A percentile compares a stretch with the other conserved stretches of the same genome.
These are phyloP conservation scores for Acanthamoeba culbertsoni DNA, from an alignment of 208 protist genomes.

Conservation along the genomic window DNA sequence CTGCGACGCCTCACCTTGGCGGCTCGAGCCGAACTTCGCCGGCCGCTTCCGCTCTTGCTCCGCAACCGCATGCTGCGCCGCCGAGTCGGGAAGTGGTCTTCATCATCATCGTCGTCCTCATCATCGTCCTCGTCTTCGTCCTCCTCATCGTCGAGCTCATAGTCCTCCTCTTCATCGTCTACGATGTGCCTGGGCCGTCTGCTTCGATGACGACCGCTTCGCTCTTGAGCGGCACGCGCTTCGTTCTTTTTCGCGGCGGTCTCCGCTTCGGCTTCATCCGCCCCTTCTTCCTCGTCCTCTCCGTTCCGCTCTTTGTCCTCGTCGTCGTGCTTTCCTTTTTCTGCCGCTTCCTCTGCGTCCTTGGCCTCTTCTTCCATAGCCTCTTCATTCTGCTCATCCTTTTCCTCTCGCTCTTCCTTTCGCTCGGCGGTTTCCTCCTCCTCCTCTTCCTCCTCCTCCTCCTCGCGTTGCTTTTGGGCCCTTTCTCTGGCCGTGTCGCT, in stretches of 20 bases:
- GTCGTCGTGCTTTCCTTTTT: neutral
- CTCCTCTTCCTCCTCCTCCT: neutral
- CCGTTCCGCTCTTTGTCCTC: neutral
- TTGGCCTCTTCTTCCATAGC: neutral
- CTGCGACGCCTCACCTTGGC: neutral
- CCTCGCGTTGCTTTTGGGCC: neutral
- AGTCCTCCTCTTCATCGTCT: constrained; percentile 48
- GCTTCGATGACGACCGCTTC: neutral
- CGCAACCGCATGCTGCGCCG: neutral
- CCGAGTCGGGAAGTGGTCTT: neutral
- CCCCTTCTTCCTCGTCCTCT: neutral
- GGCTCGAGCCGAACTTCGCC: neutral
- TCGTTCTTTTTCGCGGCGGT: neutral
- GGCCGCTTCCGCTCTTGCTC: constrained; percentile 3
- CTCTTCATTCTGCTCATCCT: neutral
- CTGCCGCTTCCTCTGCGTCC: neutral
- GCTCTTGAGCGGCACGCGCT: neutral
- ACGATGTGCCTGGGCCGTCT: neutral
- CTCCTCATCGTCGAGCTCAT: constrained; percentile 10
- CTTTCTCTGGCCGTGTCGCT: neutral
- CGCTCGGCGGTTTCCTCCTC: neutral
- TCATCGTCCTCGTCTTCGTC: constrained; percentile 54
- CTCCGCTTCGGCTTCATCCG: neutral
- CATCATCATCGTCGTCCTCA: constrained; percentile 39
- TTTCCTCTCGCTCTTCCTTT: neutral